Evolutionary conservation across 345 rosid genomes (phyloP).

Genomic region (Camelina laxa): DNA sequence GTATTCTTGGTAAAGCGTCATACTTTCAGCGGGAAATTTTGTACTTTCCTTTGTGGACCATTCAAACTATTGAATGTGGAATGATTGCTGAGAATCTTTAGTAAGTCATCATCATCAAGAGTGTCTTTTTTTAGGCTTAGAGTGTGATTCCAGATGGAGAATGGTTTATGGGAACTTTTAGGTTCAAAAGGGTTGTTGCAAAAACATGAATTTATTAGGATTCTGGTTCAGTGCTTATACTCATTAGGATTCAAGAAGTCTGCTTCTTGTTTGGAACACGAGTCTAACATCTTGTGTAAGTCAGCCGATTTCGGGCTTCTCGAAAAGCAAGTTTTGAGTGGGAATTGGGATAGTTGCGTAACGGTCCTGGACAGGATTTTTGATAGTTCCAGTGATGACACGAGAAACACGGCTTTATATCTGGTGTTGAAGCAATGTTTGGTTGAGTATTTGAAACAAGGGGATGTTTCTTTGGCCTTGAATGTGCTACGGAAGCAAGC

Average conservation of each 20-base stretch:
- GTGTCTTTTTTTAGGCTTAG: conserved; percentile 1
- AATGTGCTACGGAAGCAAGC: conserved; percentile 59
- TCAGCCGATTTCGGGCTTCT: conserved; percentile 55
- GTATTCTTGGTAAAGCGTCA: conserved; percentile 6
- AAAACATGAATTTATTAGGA: conserved; percentile 67
- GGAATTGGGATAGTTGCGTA: conserved; percentile 73
- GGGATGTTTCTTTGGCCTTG: conserved; percentile 64
- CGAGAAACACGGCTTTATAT: conserved; percentile 60
- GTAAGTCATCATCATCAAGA: conserved; percentile 3
- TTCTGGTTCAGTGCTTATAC: conserved; percentile 73
- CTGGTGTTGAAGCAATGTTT: conserved; percentile 69
- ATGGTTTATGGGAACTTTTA: conserved; percentile 41
- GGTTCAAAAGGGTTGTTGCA: conserved; percentile 70
- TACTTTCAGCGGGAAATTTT: conserved; percentile 42
- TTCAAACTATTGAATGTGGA: conserved; percentile 37
- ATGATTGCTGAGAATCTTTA: conserved; percentile 10
- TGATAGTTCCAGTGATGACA: conserved; percentile 52
- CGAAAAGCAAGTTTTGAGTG: conserved; percentile 63
- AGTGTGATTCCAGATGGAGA: conserved; percentile 54
- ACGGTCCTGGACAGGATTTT: conserved; percentile 47
- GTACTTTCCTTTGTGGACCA: conserved; percentile 20
- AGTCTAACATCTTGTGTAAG: conserved; percentile 62
- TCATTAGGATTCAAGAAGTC: conserved; percentile 73
- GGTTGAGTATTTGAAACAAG: conserved; percentile 63
- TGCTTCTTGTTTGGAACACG: conserved; percentile 69